Percentiles rank a stretch among this genome's conserved stretches.
phyloP scores from a whole-genome alignment of 2,329 filamentous ascomycete genomes.

The Botrytis aclada region DNA sequence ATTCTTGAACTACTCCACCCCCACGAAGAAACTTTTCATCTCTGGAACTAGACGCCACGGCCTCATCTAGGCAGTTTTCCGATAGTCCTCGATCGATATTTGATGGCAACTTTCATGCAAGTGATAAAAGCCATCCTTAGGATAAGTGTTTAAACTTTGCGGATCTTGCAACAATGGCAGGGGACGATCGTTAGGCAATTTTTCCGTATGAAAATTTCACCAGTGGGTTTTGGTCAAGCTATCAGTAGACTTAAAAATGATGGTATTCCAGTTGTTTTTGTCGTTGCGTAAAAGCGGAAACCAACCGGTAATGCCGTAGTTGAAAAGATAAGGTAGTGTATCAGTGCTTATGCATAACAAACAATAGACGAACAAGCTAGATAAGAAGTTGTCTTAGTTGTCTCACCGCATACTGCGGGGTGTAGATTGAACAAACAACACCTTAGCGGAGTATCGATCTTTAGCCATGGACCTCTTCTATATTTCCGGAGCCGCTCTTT shows the following conservation, averaged over 20 bases:
- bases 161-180: not conserved
- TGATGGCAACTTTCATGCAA: not conserved
- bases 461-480: not conserved
- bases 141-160: not conserved
- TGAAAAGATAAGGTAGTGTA: not conserved
- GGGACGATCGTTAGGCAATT: not conserved
- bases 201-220: too few species aligned
- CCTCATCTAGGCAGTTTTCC: not conserved
- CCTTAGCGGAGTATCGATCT: not conserved
- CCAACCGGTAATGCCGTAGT: not conserved
- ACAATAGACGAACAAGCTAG: not conserved
- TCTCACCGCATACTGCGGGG: constrained; percentile 4
- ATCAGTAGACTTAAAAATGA: not conserved
- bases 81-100: not conserved
- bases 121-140: not conserved
- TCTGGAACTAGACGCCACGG: not conserved
- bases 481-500: not conserved
- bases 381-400: not conserved
- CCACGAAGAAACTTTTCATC: not conserved
- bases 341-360: not conserved
- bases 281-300: not conserved
- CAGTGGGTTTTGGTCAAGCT: not conserved
- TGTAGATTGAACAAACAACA: not conserved
- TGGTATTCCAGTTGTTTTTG: not conserved
- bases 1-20: not conserved